These are phyloP conservation scores for Coniferiporia weirii DNA, from an alignment of 1,284 basidiomycete species.

Conservation along the genomic window DNA sequence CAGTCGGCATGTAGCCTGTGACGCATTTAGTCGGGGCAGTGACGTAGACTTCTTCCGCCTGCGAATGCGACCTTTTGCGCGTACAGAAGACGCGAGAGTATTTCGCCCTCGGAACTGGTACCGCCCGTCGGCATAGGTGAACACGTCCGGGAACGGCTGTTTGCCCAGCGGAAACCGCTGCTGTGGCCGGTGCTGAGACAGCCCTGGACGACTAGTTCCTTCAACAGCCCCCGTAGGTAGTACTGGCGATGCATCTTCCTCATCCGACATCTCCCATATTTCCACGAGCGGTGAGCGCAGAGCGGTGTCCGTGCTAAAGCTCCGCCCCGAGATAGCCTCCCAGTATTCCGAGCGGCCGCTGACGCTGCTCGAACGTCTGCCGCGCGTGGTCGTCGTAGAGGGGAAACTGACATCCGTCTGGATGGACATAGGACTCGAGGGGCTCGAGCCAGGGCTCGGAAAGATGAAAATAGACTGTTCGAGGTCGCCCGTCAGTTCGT, in stretches of 20 bases:
- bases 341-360: slow-evolving; percentile 1
- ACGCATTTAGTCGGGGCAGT: neutral
- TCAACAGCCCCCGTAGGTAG: slow-evolving; percentile 26
- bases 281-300: slow-evolving; percentile 22
- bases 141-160: slow-evolving; percentile 2
- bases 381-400: neutral
- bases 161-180: slow-evolving; percentile 4
- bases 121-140: slow-evolving; percentile 6
- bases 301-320: slow-evolving; percentile 12
- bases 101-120: slow-evolving; percentile 6
- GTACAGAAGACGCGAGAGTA: neutral
- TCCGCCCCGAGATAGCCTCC: slow-evolving; percentile 8
- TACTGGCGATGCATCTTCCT: slow-evolving; percentile 8
- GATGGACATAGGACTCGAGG: slow-evolving; percentile 25
- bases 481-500: slow-evolving; percentile 13
- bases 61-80: slow-evolving; percentile 10
- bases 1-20: slow-evolving; percentile 22
- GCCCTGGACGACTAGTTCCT: slow-evolving; percentile 22
- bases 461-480: slow-evolving; percentile 34
- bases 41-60: neutral
- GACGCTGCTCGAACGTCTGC: neutral
- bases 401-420: slow-evolving; percentile 18
- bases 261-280: slow-evolving; percentile 26
- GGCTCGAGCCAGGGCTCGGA: slow-evolving; percentile 25
- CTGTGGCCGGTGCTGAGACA: slow-evolving; percentile 13